phyloP scores from a whole-genome alignment of 2,329 filamentous ascomycete genomes.

The Bretziella fagacearum region DNA sequence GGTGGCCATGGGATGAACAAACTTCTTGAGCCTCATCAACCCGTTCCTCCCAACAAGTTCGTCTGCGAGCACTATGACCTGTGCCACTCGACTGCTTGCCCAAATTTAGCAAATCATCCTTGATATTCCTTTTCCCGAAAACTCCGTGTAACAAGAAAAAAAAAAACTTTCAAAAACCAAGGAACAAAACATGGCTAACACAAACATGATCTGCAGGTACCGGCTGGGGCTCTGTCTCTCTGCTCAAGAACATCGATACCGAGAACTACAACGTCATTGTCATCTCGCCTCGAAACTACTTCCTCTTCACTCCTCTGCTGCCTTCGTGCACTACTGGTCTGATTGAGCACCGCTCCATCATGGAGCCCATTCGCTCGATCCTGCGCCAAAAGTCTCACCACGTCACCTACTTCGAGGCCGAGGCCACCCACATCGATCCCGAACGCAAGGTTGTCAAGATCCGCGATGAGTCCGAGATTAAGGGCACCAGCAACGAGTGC shows the following conservation, averaged over 20 bases:
- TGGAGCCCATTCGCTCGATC: conserved; percentile 96
- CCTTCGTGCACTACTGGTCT: conserved; percentile 94
- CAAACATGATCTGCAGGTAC: conserved; percentile 43
- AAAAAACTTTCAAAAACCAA: no score
- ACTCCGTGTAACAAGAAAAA: no score
- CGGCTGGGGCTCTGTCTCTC: conserved; percentile 86
- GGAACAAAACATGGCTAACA: background rate
- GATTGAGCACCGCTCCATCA: conserved; percentile 98
- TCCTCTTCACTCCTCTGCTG: conserved; percentile 94
- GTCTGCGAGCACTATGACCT: no score
- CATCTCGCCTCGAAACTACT: conserved; percentile 97
- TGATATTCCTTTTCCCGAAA: no score
- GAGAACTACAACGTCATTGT: conserved; percentile 98
- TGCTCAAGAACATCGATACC: conserved; percentile 96
- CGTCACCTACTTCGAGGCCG: conserved; percentile 95
- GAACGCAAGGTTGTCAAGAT: conserved; percentile 79
- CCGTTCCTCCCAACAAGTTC: no score
- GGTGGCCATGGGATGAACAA: no score
- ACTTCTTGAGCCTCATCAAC: no score
- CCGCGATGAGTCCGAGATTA: conserved; percentile 82
- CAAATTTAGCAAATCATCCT: no score
- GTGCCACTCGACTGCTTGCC: no score
- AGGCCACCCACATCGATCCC: conserved; percentile 87
- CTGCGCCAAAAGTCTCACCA: conserved; percentile 83
- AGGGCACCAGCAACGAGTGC: conserved; percentile 63